Percentiles rank a stretch among this genome's conserved stretches.
phyloP scores from a whole-genome alignment of 257 asterid species.

The Solanum paucissectum region DNA sequence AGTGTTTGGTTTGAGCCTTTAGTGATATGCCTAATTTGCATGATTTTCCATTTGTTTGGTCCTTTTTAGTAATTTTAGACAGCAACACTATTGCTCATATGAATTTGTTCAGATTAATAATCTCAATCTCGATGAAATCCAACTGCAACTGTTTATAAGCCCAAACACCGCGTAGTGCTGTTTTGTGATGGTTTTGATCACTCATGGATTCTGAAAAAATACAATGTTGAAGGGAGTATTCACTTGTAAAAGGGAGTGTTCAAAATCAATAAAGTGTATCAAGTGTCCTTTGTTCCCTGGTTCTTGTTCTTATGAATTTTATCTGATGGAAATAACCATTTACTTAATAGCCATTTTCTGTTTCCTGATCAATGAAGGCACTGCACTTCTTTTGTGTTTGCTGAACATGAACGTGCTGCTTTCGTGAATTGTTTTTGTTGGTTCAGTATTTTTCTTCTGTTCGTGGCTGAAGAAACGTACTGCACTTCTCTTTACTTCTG shows the following conservation, averaged over 20 bases:
- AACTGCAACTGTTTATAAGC: neutral
- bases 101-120: neutral
- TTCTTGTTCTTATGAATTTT: neutral
- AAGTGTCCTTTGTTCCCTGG: neutral
- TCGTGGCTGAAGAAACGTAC: neutral
- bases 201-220: neutral
- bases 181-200: neutral
- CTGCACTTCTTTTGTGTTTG: neutral
- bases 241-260: neutral
- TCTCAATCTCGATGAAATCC: neutral
- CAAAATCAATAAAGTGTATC: neutral
- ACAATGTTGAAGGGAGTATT: neutral
- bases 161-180: neutral
- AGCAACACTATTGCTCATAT: neutral
- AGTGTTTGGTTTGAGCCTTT: neutral
- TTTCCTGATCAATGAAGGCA: neutral
- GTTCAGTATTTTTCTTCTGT: neutral
- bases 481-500: neutral
- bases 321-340: neutral
- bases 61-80: neutral
- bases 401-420: neutral
- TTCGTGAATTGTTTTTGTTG: neutral
- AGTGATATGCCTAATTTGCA: neutral
- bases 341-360: neutral
- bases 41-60: neutral